phyloP scores from a whole-genome alignment of 1,284 basidiomycete species.

The Stygiomarasmius scandens region DNA sequence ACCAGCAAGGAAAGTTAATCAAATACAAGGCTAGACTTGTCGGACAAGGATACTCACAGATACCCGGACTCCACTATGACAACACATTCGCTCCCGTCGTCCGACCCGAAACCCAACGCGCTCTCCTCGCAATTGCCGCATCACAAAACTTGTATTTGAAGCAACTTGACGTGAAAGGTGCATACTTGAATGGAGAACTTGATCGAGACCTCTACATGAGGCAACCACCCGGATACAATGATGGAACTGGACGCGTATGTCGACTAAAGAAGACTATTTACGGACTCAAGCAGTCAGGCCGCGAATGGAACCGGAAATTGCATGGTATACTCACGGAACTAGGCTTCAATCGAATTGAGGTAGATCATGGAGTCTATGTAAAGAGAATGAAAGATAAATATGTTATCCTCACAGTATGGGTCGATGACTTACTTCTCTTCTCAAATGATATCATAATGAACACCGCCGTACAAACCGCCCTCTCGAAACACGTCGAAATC shows the following conservation, averaged over 20 bases:
- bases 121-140: slow-evolving; percentile 28
- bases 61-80: slow-evolving; percentile 14
- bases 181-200: slow-evolving; percentile 38
- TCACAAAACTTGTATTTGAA: slow-evolving; percentile 24
- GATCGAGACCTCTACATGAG: slow-evolving; percentile 36
- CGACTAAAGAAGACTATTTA: slow-evolving; percentile 29
- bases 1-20: slow-evolving; percentile 13
- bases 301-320: slow-evolving; percentile 34
- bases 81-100: slow-evolving; percentile 21
- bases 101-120: slow-evolving; percentile 12
- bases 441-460: neutral
- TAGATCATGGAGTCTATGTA: slow-evolving; percentile 27
- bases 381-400: slow-evolving; percentile 3
- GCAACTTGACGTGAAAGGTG: slow-evolving; percentile 34
- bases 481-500: neutral
- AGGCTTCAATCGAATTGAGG: slow-evolving; percentile 21
- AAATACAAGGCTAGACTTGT: slow-evolving; percentile 17
- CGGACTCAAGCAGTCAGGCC: slow-evolving; percentile 41
- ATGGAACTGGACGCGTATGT: slow-evolving; percentile 19
- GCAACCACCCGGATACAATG: slow-evolving; percentile 30
- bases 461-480: neutral
- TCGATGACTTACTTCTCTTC: slow-evolving; percentile 22
- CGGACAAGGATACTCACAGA: slow-evolving; percentile 21
- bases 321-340: slow-evolving; percentile 21
- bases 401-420: slow-evolving; percentile 19